These are phyloP conservation scores for Heliamphora pulchella DNA, from an alignment of 179 eudicot species.

Conservation along the genomic window DNA sequence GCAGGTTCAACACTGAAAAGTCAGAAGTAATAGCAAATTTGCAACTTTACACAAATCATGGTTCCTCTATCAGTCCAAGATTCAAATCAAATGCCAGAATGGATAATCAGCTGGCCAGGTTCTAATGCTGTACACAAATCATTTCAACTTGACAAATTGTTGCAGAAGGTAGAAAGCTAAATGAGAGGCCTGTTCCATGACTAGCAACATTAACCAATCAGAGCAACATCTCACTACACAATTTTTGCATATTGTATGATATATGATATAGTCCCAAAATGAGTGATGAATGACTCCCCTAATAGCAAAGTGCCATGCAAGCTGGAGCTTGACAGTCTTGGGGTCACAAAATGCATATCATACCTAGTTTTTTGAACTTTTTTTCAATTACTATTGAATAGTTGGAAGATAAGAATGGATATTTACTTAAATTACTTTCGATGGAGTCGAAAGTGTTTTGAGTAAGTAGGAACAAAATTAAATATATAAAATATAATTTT, in stretches of 20 bases:
- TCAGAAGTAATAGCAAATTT: background rate
- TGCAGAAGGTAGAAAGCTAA: background rate
- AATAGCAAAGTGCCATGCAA: too few relatives aligned
- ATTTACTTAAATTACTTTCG: background rate
- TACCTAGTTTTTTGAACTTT: background rate
- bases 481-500: too few relatives aligned
- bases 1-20: slow-evolving; percentile 10
- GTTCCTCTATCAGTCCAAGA: background rate
- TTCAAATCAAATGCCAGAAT: background rate
- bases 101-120: background rate
- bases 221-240: background rate
- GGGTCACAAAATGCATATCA: too few relatives aligned
- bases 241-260: background rate
- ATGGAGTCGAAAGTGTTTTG: too few relatives aligned
- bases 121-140: background rate
- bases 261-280: background rate
- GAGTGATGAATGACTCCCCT: background rate
- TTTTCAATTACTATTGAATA: background rate
- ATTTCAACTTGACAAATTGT: background rate
- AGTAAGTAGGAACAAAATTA: too few relatives aligned
- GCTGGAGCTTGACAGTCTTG: too few relatives aligned
- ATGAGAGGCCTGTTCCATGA: background rate
- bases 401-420: background rate
- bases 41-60: background rate
- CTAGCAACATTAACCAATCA: background rate